These are phyloP conservation scores for Cubamyces lactineus DNA, from an alignment of 768 basidiomycete species.

Conservation along the genomic window DNA sequence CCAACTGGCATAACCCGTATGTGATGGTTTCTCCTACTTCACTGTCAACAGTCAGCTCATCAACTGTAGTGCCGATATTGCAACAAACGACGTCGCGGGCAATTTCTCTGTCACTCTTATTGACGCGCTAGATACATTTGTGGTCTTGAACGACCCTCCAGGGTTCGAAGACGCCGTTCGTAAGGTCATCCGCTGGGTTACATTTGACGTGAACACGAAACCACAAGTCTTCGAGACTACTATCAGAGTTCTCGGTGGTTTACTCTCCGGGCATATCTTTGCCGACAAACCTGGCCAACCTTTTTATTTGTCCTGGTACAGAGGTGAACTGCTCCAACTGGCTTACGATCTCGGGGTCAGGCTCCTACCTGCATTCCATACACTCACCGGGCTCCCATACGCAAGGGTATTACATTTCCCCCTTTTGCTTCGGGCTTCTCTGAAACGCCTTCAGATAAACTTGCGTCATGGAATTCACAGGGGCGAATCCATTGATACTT, in stretches of 20 bases:
- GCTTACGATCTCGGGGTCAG: slow-evolving; percentile 88
- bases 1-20: slow-evolving; percentile 83
- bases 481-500: slow-evolving; percentile 84
- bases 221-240: slow-evolving; percentile 99
- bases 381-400: slow-evolving; percentile 89
- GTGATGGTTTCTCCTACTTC: slow-evolving; percentile 34
- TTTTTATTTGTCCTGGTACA: slow-evolving; percentile 85
- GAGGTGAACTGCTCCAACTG: slow-evolving; percentile 73
- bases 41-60: too few species aligned
- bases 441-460: slow-evolving; percentile 61
- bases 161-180: slow-evolving; percentile 87
- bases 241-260: slow-evolving; percentile 90
- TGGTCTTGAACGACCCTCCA: slow-evolving; percentile 78
- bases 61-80: slow-evolving; percentile 61
- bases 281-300: slow-evolving; percentile 67
- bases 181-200: slow-evolving; percentile 79
- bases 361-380: slow-evolving; percentile 88
- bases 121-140: slow-evolving; percentile 84
- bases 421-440: slow-evolving; percentile 15
- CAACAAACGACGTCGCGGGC: slow-evolving; percentile 89
- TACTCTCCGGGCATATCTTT: slow-evolving; percentile 84
- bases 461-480: slow-evolving; percentile 74
- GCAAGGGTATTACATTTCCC: slow-evolving; percentile 63
- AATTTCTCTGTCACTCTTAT: slow-evolving; percentile 88
- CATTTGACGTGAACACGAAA: slow-evolving; percentile 91